Evolutionary conservation across 148 eudicot species (phyloP).

Genomic region (Heliamphora exappendiculata): DNA sequence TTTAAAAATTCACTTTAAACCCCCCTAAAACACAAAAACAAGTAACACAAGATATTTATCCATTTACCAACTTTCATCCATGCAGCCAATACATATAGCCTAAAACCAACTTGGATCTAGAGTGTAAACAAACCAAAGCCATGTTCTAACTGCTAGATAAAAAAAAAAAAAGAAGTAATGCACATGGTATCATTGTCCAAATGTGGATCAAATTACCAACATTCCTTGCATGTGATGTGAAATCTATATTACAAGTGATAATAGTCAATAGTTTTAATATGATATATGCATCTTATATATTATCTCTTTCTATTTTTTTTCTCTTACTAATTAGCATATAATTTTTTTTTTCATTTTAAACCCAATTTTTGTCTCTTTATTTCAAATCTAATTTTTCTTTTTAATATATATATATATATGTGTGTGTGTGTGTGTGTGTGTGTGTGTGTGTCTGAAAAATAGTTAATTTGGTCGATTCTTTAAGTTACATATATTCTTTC

Average conservation of each 20-base stretch:
- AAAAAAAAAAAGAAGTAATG: neutral
- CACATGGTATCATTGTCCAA: neutral
- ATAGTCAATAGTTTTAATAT: neutral
- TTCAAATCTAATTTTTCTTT: no score
- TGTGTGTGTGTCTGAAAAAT: no score
- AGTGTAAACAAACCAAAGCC: neutral
- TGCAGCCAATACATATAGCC: neutral
- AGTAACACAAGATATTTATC: no score
- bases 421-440: no score
- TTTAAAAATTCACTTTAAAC: neutral
- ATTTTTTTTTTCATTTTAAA: no score
- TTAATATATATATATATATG: no score
- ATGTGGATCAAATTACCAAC: neutral
- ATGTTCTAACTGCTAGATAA: neutral
- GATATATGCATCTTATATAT: neutral
- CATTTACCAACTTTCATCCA: neutral
- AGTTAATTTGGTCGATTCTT: no score
- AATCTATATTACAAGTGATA: neutral
- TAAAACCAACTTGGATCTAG: neutral
- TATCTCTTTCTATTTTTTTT: no score
- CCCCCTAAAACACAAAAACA: neutral
- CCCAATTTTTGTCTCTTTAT: no score
- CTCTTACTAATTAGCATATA: neutral
- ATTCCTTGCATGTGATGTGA: neutral
- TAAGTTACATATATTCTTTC: no score